Evolutionary conservation across 768 basidiomycete species (phyloP).

Genomic region (Nevesoporus exiguus): DNA sequence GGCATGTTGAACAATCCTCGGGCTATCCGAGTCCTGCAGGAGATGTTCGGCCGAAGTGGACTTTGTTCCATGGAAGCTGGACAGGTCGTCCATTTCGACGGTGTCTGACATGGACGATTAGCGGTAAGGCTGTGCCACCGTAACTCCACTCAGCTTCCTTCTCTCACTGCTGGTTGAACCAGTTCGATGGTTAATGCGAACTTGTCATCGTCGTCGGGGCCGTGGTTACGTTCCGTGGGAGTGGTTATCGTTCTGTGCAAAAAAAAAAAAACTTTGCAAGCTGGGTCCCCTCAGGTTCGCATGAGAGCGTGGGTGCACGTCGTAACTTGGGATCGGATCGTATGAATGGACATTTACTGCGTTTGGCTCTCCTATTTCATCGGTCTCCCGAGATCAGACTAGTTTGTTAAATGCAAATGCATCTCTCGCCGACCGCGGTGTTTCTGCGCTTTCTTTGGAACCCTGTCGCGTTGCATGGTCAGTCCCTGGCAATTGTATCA

Average conservation of each 20-base stretch:
- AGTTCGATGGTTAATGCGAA: background rate
- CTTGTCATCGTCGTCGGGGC: background rate
- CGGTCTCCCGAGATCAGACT: no score
- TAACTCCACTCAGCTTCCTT: background rate
- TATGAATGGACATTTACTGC: background rate
- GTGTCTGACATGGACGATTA: slow-evolving; percentile 27
- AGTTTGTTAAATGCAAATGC: background rate
- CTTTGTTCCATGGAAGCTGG: slow-evolving; percentile 7
- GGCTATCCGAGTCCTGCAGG: background rate
- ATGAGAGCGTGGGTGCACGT: background rate
- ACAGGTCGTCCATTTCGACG: slow-evolving; percentile 42
- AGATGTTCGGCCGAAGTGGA: slow-evolving; percentile 11
- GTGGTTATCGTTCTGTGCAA: background rate
- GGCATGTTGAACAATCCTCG: slow-evolving; percentile 8
- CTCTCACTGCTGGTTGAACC: no score
- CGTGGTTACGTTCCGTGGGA: background rate
- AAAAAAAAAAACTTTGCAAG: no score
- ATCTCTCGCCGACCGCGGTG: background rate
- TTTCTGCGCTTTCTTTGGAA: slow-evolving; percentile 11
- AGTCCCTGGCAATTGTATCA: background rate
- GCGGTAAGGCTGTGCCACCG: background rate
- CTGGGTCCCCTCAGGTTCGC: background rate
- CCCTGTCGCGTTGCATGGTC: background rate
- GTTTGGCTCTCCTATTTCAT: background rate
- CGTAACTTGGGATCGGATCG: background rate